Conservation (phyloP, 768 basidiomycete species). For the Mycena leptocephala region DNA sequence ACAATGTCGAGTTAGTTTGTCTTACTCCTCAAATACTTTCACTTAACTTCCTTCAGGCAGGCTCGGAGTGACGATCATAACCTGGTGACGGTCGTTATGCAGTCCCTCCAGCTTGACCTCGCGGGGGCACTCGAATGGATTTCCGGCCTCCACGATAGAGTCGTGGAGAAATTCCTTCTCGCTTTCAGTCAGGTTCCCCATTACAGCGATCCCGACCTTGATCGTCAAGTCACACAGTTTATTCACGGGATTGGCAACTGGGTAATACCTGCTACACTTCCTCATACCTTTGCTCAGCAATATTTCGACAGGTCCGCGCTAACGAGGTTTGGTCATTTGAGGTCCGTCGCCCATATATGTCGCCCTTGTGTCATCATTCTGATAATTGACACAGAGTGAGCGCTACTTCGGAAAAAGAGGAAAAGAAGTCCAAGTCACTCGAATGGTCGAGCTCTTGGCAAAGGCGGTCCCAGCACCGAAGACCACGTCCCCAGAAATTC, state of each 20-base stretch:
- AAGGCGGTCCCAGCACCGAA: neutral
- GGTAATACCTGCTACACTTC: conserved; percentile 4
- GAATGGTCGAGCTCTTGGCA: conserved; percentile 8
- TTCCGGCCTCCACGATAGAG: neutral
- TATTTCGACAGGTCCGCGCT: conserved; percentile 9
- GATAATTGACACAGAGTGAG: conserved; percentile 6
- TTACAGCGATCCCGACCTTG: conserved; percentile 5
- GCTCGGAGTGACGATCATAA: conserved; percentile 15
- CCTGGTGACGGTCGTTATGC: conserved; percentile 8
- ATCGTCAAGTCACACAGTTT: neutral
- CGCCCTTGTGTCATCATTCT: neutral
- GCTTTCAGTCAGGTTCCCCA: conserved; percentile 4
- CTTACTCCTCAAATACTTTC: neutral
- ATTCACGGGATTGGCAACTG: conserved; percentile 2
- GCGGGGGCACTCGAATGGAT: conserved; percentile 4
- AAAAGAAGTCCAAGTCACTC: neutral
- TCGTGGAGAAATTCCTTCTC: conserved; percentile 1
- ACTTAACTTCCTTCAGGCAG: conserved; percentile 2
- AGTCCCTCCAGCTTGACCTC: conserved; percentile 1
- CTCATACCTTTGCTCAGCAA: neutral
- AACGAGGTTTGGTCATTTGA: conserved; percentile 5
- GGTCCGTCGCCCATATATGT: neutral
- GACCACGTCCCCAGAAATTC: conserved; percentile 2
- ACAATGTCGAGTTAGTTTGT: conserved; percentile 15
- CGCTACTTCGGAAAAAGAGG: conserved; percentile 8